Evolutionary conservation across 1,284 basidiomycete genomes (phyloP), one percentile per base, ranked within the genome.

Genomic region (Ganoderma resinaceum): DNA sequence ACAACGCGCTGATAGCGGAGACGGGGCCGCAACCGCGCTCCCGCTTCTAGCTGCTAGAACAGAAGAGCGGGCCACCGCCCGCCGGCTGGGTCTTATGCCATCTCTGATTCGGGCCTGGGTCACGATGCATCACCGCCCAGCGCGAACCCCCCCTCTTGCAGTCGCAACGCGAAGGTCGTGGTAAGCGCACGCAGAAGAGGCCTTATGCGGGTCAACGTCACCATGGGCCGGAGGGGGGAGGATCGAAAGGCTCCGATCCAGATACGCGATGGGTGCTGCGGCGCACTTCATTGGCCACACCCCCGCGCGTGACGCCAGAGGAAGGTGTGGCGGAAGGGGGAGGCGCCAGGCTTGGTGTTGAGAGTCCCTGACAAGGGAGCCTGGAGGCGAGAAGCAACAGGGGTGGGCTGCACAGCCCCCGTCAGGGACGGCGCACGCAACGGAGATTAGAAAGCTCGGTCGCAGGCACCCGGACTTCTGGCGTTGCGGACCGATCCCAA

Each of bases 41-140:
- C 37, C 37, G 37, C 37, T 38, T 38, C 37, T 38, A 29, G 46
- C 46, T 14, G 29, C 29, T 23, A 55, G 52, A 55, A 55, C 29
- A 18, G 29, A 55, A 55, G 52, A 18, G 29, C 16, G 0, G 14
- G 16, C 52, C 29, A 18, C 29, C 11, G 46, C 29, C 23, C 43
- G 5, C 46, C 52, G 1, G 31, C 29, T 55, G 18, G 18, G 52
- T 14, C 52, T 55, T 55, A 29, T 55, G 31, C 29, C 29, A 33
- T 55, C 29, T 55, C 52, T 55, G 52, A 55, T 55, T 55, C 52
- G 29, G 18, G 52, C 52, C 52, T 33, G 18, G 29, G 52, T 31
- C n/a, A n/a, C n/a, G 37, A 2, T 38, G 52, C 29, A 55, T 53
- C 52, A 53, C 52, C 52, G 52, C 26, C 52, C 52, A 29, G 16